Evolutionary conservation across 2,329 filamentous ascomycete species (phyloP).

Genomic region (Colletotrichum kahawae): DNA sequence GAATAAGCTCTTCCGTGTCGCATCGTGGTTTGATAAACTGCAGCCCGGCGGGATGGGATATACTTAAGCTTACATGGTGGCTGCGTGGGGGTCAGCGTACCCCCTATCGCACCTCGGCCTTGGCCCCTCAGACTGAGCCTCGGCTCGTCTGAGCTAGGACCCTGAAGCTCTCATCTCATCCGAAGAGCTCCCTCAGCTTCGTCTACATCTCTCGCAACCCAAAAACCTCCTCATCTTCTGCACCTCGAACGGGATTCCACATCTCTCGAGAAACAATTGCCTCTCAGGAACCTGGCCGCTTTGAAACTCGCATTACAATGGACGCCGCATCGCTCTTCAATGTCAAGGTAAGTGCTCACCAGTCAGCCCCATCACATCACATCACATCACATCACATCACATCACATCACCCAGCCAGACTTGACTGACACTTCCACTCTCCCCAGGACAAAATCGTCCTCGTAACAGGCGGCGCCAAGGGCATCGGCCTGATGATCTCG

Average conservation of each 20-base stretch:
- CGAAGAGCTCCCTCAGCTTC: background rate
- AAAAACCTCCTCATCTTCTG: background rate
- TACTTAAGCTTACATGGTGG: background rate
- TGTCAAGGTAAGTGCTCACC: constrained; percentile 54
- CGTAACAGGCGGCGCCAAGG: constrained; percentile 63
- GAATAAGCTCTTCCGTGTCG: background rate
- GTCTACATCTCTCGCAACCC: background rate
- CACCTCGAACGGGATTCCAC: background rate
- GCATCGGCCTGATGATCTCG: constrained; percentile 72
- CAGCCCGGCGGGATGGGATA: background rate
- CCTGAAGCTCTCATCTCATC: background rate
- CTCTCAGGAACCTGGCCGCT: background rate
- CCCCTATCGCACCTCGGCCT: background rate
- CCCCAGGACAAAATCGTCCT: constrained; percentile 61
- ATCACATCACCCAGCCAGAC: background rate
- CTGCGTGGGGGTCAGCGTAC: background rate
- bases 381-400: background rate
- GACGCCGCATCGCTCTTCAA: constrained; percentile 60
- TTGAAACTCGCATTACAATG: constrained; percentile 42
- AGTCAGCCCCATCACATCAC: background rate
- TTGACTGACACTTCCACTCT: background rate
- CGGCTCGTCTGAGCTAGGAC: constrained; percentile 2
- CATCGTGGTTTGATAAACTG: background rate
- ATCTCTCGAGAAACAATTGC: background rate
- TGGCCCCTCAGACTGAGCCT: constrained; percentile 4